Evolutionary conservation across 2,329 filamentous ascomycete genomes (phyloP).

Genomic region (Penicillium sp.): DNA sequence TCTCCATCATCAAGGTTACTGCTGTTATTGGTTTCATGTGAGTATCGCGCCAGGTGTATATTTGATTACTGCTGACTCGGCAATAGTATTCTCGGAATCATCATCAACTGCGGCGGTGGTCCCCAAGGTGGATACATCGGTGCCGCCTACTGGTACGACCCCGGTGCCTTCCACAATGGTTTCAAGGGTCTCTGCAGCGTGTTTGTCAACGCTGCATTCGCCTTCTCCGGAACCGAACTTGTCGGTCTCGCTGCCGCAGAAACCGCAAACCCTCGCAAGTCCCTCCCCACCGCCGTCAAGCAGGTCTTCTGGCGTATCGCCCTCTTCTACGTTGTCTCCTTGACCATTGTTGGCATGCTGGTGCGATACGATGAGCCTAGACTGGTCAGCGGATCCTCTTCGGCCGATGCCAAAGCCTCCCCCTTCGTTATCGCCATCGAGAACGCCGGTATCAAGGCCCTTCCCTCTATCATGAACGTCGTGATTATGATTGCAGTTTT

Average conservation of each 20-base stretch:
- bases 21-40: conserved; percentile 88
- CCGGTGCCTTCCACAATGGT: conserved; percentile 72
- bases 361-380: conserved; percentile 70
- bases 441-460: conserved; percentile 75
- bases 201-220: conserved; percentile 65
- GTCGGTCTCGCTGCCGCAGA: conserved; percentile 63
- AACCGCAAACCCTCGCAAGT: conserved; percentile 62
- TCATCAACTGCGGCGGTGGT: conserved; percentile 81
- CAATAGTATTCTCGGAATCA: conserved; percentile 74
- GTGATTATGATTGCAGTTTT: conserved; percentile 89
- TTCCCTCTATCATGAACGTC: conserved; percentile 91
- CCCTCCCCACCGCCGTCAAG: conserved; percentile 82
- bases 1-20: conserved; percentile 81
- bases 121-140: conserved; percentile 76
- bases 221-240: conserved; percentile 64
- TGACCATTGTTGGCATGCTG: conserved; percentile 78
- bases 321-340: conserved; percentile 83
- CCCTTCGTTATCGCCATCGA: conserved; percentile 93
- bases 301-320: conserved; percentile 95
- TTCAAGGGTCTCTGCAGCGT: conserved; percentile 66
- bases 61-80: conserved; percentile 18
- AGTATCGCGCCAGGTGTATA: conserved; percentile 32
- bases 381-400: conserved; percentile 60
- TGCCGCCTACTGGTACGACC: conserved; percentile 71
- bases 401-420: conserved; percentile 72